Conservation (phyloP, 169 alveolate genomes). For the Ichthyophthirius multifiliis region DNA sequence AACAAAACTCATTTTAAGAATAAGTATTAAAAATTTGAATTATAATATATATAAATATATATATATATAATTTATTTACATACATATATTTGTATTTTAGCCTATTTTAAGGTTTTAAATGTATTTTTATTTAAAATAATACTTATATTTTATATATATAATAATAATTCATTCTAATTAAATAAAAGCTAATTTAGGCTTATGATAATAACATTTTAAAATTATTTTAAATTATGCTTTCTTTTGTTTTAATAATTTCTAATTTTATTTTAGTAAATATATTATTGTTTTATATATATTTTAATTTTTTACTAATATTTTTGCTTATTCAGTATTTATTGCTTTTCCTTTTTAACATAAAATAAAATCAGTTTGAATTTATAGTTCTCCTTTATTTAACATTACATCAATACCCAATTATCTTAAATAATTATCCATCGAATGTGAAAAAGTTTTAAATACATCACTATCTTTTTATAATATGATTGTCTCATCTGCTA, state of each 20-base stretch:
- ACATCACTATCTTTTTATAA: slow-evolving; percentile 42
- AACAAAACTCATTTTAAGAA: too few relatives aligned
- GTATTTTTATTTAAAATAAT: too few relatives aligned
- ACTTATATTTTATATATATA: too few relatives aligned
- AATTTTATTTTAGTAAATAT: not conserved
- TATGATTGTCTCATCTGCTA: slow-evolving; percentile 38
- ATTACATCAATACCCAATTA: slow-evolving; percentile 41
- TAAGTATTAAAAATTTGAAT: too few relatives aligned
- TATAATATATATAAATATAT: too few relatives aligned
- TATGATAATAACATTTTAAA: not conserved
- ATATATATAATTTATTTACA: too few relatives aligned
- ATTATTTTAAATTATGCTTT: slow-evolving; percentile 33
- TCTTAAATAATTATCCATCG: slow-evolving; percentile 53
- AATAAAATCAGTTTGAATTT: slow-evolving; percentile 20
- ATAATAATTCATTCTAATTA: not conserved
- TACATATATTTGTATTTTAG: too few relatives aligned
- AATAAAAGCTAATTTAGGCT: not conserved
- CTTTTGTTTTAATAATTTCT: slow-evolving; percentile 35
- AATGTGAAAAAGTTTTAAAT: slow-evolving; percentile 33
- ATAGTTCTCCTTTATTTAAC: slow-evolving; percentile 30
- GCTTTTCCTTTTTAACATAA: slow-evolving; percentile 46
- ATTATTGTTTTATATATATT: not conserved
- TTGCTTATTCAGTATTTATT: slow-evolving; percentile 39
- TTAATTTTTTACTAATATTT: slow-evolving; percentile 15
- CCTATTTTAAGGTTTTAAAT: too few relatives aligned